Base-by-base conservation (phyloP, 2,329 filamentous ascomycete species). In the Coccinonectria pachysandricola region DNA sequence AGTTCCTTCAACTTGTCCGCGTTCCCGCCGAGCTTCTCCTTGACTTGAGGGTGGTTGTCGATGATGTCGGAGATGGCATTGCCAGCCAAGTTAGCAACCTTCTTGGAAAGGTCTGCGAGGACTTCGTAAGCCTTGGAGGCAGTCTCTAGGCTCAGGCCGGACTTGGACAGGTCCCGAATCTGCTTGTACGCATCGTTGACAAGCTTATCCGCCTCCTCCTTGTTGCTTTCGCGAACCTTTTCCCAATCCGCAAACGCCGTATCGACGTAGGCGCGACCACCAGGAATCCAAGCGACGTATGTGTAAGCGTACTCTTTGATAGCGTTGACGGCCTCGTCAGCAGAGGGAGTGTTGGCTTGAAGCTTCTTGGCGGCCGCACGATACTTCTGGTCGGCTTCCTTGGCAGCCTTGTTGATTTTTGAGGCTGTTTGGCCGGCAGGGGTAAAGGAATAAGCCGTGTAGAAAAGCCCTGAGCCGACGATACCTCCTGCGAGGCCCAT, bases 261-360 rank as follows among this genome's bases (percentile, higher is more conserved):
- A 45, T 86, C 77, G 24, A 86, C 70, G 42, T 80, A 83, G 23
- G 63, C 56, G 15, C 68, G 68, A 3, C 75, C 79, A 8, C 81
- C 81, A 0, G 81, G 81, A 15, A 87, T 69, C 63, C 78, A 82
- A 3, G 60, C 62, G 3, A 78, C 76, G 45, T 86, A 86, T 13
- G 73, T 73, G 46, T 72, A 73, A 15, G 73, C 71, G 8, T 76
- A 74, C 31, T 73, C 59, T 43, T 74, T 73, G 34, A 86, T 66
- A 58, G 69, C 76, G 34, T 67, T 54, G 19, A 82, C 59, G 2
- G 79, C 77, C 50, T 81, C 66, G 36, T 80, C 77, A 9, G 76
- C 65, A 33, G 72, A 66, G 0, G 80, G 79, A 0, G 77, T 71
- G 23, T 65, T 63, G 29, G 75, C 55, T 37, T 76, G 68, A 5